Evolutionary conservation across 345 rosid species (phyloP).

Genomic region (Garcia nutans): DNA sequence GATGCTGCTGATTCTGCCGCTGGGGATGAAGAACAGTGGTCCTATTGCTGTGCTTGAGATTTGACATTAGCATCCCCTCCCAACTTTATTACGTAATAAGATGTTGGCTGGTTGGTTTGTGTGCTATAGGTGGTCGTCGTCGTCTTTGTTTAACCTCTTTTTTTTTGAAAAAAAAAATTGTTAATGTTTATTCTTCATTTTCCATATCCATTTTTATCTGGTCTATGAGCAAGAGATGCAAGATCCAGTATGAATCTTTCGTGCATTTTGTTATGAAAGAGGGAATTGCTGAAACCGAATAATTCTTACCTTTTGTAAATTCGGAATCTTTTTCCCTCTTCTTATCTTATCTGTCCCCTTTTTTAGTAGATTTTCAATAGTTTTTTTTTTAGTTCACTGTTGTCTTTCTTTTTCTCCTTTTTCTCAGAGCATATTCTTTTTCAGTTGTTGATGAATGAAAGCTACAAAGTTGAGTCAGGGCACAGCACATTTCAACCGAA

Average conservation of each 20-base stretch:
- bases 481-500: not conserved
- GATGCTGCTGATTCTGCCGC: conserved; percentile 40
- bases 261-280: conserved; percentile 26
- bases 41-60: conserved; percentile 64
- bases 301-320: conserved; percentile 28
- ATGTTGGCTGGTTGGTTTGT: not conserved
- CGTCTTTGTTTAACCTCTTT: not conserved
- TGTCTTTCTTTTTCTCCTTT: not conserved
- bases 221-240: conserved; percentile 15
- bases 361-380: conserved; percentile 9
- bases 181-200: not conserved
- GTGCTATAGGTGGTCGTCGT: conserved; percentile 38
- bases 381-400: conserved; percentile 8
- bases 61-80: not conserved
- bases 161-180: conserved; percentile 3
- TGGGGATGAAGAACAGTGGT: conserved; percentile 68
- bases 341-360: conserved; percentile 1
- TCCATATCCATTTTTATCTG: not conserved
- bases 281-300: conserved; percentile 36
- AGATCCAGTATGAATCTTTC: conserved; percentile 26
- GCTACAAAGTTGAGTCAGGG: not conserved
- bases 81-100: not conserved
- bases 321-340: conserved; percentile 39
- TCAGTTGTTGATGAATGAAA: no score
- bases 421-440: not conserved